Base-by-base conservation (phyloP, 306 rosid genomes). In the Potentilla sterilis region DNA sequence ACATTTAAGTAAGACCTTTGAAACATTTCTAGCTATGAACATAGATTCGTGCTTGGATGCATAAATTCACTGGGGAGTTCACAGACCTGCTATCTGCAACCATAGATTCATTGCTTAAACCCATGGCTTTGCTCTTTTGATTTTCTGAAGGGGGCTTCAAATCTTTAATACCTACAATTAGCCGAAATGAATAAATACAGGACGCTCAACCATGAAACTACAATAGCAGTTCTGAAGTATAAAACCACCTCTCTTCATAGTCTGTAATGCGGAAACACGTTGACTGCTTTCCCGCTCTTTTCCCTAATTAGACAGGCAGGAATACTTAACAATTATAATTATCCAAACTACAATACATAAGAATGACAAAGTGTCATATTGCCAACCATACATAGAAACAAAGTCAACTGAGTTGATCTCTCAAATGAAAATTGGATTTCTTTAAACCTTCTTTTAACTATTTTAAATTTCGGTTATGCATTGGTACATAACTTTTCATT, bases 71-170 rank as follows among this genome's bases (percentile, higher is more conserved):
- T 19, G 78, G 62, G 66, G 49, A 64, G 65, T 77, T 69, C 69
- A 73, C 85, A 81, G 78, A 93, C 97, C 98, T 93, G 86, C 76
- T 84, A 71, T 77, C 86, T 72, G 77, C 78, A 58, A 58, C 81
- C 69, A 38, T 37, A 83, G 88, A 78, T 66, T 80, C 86, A 80
- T 48, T 76, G 59, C 80, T 80, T 37, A 72, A 87, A 72, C 81
- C 78, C 46, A 74, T 59, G 76, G 74, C 83, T 63, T 69, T 79
- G 65, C 44, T 78, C 79, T 66, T 91, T 73, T 75, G 89, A 77
- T 37, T 67, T 69, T 73, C 82, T 80, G 84, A 80, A 69, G 79
- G 79, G 13, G 72, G 78, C 77, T 80, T 84, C 41, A 78, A 52
- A 79, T 72, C 85, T 74, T 77, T 52, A 52, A 65, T 75, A 75